Percentiles rank a stretch among this genome's conserved stretches.
Conservation (phyloP, 345 rosid genomes). For the Hibiscus tridactylites region DNA sequence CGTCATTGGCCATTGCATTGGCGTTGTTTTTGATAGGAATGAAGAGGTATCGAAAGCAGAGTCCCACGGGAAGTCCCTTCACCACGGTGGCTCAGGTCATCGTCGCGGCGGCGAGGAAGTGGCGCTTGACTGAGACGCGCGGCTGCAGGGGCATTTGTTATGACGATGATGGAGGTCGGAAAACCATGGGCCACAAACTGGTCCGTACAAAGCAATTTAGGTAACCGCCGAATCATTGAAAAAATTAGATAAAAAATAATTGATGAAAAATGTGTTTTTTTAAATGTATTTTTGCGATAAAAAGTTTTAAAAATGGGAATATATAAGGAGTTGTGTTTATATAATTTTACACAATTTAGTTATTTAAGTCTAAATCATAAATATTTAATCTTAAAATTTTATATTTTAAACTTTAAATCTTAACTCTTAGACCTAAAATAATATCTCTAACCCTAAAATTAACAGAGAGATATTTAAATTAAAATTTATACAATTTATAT, state of each 20-base stretch:
- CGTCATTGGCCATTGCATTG: constrained; percentile 36
- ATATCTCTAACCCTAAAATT: too few species aligned
- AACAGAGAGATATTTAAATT: too few species aligned
- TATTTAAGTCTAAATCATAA: too few species aligned
- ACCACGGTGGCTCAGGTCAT: constrained; percentile 59
- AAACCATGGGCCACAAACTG: constrained; percentile 14
- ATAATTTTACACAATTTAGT: too few species aligned
- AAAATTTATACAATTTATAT: too few species aligned
- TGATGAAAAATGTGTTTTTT: too few species aligned
- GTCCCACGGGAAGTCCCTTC: constrained; percentile 64
- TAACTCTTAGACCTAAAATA: too few species aligned
- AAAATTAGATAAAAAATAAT: background rate
- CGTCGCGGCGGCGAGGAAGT: constrained; percentile 53
- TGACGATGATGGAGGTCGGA: constrained; percentile 20
- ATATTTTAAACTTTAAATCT: too few species aligned
- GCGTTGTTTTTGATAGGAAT: constrained; percentile 46
- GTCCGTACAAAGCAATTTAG: constrained; percentile 53
- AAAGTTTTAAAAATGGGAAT: too few species aligned
- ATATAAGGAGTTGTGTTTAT: too few species aligned
- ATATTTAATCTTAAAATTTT: too few species aligned
- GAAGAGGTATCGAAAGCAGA: constrained; percentile 42
- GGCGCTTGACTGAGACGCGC: constrained; percentile 37
- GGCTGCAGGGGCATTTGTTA: constrained; percentile 29
- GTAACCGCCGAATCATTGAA: constrained; percentile 22
- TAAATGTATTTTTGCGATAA: too few species aligned